Evolutionary conservation across 2,329 filamentous ascomycete genomes (phyloP).

Genomic region (Acrocalymma vagum): DNA sequence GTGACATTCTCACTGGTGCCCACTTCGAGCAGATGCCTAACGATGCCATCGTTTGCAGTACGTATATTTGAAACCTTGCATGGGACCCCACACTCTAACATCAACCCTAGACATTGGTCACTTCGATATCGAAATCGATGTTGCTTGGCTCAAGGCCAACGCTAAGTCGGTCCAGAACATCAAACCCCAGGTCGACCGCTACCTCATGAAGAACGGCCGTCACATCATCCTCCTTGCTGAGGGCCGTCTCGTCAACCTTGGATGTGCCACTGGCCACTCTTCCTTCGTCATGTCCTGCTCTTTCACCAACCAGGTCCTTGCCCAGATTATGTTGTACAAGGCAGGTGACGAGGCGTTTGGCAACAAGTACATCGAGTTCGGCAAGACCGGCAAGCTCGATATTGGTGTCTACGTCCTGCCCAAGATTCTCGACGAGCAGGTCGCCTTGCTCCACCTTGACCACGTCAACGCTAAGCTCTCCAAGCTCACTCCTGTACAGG

Average conservation of each 20-base stretch:
- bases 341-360: conserved; percentile 84
- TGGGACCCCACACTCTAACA: no score
- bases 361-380: conserved; percentile 96
- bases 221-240: conserved; percentile 99
- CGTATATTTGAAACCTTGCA: no score
- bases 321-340: conserved; percentile 99
- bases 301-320: conserved; percentile 99
- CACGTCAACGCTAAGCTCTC: conserved; percentile 96
- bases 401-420: conserved; percentile 95
- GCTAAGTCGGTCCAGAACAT: conserved; percentile 94
- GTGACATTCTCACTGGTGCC: conserved; percentile 90
- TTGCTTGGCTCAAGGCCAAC: conserved; percentile 99
- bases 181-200: conserved; percentile 99
- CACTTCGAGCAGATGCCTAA: conserved; percentile 97
- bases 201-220: conserved; percentile 89
- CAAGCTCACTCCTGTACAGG: conserved; percentile 83
- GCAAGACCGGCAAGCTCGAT: conserved; percentile 87
- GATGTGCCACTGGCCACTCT: conserved; percentile 98
- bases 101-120: conserved; percentile 99
- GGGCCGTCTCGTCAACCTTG: conserved; percentile 98
- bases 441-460: conserved; percentile 89
- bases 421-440: conserved; percentile 99
- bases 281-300: conserved; percentile 99
- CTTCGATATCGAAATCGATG: conserved; percentile 99
- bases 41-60: conserved; percentile 99